phyloP scores from a whole-genome alignment of 73 alveolate genomes.

The Breviolum minutum region DNA sequence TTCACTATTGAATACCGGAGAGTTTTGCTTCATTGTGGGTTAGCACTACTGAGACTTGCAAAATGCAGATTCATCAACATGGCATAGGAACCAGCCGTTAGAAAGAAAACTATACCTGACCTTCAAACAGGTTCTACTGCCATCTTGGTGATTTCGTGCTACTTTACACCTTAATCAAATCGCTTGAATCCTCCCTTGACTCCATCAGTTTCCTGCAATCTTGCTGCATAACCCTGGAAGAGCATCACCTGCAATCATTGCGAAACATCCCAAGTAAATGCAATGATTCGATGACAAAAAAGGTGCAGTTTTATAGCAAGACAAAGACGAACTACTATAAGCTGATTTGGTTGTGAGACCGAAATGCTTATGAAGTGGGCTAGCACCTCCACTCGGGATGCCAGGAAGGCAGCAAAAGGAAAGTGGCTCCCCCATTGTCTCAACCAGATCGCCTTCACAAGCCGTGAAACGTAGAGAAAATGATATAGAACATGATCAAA shows the following conservation, averaged over 20 bases:
- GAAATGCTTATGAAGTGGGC: neutral
- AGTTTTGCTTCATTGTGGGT: too few relatives aligned
- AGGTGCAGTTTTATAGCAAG: neutral
- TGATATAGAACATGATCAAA: neutral
- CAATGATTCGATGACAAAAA: neutral
- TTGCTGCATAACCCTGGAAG: constrained; percentile 20
- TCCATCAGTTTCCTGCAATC: neutral
- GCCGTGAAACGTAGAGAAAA: neutral
- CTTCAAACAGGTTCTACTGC: too few relatives aligned
- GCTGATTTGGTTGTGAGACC: neutral
- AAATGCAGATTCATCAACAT: too few relatives aligned
- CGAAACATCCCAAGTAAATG: neutral
- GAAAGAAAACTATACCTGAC: too few relatives aligned
- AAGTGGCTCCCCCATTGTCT: constrained; percentile 59
- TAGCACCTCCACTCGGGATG: constrained; percentile 25
- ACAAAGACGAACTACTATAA: neutral
- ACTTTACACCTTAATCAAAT: too few relatives aligned
- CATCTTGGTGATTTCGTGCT: too few relatives aligned
- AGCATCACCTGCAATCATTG: neutral
- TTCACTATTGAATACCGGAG: too few relatives aligned
- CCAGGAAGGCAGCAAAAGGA: constrained; percentile 24
- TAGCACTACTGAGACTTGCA: too few relatives aligned
- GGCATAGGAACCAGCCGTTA: too few relatives aligned
- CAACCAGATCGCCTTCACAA: constrained; percentile 7
- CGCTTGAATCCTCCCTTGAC: neutral